Base-by-base conservation (phyloP, 192 early-diverging fungal genomes). In the Coemansia sp. region DNA sequence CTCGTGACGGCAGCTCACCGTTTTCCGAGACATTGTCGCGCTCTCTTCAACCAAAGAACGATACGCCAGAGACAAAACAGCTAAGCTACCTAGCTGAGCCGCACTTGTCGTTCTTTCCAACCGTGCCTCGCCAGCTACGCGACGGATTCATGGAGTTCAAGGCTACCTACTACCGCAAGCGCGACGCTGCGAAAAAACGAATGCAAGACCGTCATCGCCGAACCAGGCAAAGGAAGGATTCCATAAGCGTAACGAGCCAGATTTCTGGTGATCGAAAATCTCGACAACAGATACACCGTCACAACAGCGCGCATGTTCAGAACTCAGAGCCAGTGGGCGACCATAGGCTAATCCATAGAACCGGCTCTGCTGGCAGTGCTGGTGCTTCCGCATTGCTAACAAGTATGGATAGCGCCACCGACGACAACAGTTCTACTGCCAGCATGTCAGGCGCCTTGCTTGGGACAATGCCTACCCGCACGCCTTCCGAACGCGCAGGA, bases 71-170 rank as follows among this genome's bases (percentile, higher is more conserved):
- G 21, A 43, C 41, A 47, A 66, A 61, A 39, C 39, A 43, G 26
- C 67, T 62, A 8, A 52, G 62, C 9, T 75, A 64, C 5, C 12
- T 76, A 41, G 51, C 63, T 37, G 83, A 84, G 42, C 66, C 78
- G 59, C 83, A 84, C 59, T 57, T 84, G 57, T 66, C 78, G 37
- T 84, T 84, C 63, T 80, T 80, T 52, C 83, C 83, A 18, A 77
- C 78, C 1, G 78, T 84, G 18, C 83, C 83, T 13, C 78, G 78
- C 18, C 78, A 80, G 65, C 69, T 84, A 51, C 74, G 74, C 43
- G 74, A 80, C 36, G 83, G 83, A 39, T 84, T 74, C 58, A 22
- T 71, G 41, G 78, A 76, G 49, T 84, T 84, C 58, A 80, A 81
- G 36, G 59, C 74, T 12, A 84, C 78, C 0, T 84, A 84, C 61